These are phyloP conservation scores for Fusarium humuli DNA, from an alignment of 2,329 filamentous ascomycete genomes.

Conservation along the genomic window DNA sequence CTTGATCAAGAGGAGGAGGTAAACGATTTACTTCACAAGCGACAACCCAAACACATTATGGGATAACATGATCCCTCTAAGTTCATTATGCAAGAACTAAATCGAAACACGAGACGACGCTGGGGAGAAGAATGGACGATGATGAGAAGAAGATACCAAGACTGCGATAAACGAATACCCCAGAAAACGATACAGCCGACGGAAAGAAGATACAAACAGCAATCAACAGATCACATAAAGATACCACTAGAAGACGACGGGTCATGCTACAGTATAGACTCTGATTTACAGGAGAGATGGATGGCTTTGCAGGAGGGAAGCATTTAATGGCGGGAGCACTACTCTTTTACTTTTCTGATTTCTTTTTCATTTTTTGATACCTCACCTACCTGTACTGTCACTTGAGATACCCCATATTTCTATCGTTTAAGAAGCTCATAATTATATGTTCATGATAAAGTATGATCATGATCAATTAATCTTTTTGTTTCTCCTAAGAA, in stretches of 20 bases:
- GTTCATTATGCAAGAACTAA: neutral
- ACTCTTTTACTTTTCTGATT: conserved; percentile 15
- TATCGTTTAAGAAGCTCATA: conserved; percentile 44
- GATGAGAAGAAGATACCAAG: conserved; percentile 17
- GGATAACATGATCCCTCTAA: neutral
- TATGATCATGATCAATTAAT: conserved; percentile 21
- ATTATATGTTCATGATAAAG: conserved; percentile 12
- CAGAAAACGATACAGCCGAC: conserved; percentile 10
- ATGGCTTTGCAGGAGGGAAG: conserved; percentile 4
- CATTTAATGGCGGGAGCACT: conserved; percentile 39
- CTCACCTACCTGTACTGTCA: conserved; percentile 40
- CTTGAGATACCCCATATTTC: conserved; percentile 49
- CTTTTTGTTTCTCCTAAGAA: conserved; percentile 4
- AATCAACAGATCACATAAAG: conserved; percentile 16
- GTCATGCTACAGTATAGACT: conserved; percentile 29
- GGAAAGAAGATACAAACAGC: conserved; percentile 26
- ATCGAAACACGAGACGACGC: conserved; percentile 11
- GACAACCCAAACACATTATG: neutral
- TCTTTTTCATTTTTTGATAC: conserved; percentile 27
- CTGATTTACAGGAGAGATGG: conserved; percentile 15
- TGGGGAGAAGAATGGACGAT: neutral
- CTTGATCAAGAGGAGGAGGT: conserved; percentile 60
- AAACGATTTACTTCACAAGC: conserved; percentile 31
- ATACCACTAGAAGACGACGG: conserved; percentile 36
- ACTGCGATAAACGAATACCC: conserved; percentile 23